Conservation (phyloP, 1,284 basidiomycete genomes). For the Naganishia sp. region DNA sequence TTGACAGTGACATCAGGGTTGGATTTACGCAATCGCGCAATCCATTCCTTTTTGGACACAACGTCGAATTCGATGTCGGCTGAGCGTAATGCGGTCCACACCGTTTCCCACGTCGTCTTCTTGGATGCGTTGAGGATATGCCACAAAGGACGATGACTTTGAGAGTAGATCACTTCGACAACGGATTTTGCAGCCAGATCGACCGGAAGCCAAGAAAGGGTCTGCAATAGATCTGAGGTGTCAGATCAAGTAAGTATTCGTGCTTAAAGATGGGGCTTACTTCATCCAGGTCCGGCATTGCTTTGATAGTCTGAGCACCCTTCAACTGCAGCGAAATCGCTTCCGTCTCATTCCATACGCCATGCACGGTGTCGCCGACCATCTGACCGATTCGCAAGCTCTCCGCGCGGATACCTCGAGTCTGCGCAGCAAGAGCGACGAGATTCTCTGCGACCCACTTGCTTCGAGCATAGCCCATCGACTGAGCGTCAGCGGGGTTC, state of each 20-base stretch:
- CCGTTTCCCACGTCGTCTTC: slow-evolving; percentile 53
- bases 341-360: slow-evolving; percentile 61
- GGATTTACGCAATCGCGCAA: slow-evolving; percentile 55
- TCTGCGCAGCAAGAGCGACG: slow-evolving; percentile 54
- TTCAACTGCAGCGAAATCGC: slow-evolving; percentile 50
- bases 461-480: slow-evolving; percentile 59
- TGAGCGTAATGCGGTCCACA: slow-evolving; percentile 64
- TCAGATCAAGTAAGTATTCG: neutral
- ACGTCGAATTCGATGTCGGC: slow-evolving; percentile 72
- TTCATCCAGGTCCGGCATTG: slow-evolving; percentile 56
- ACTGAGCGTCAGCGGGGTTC: slow-evolving; percentile 53
- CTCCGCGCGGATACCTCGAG: slow-evolving; percentile 47
- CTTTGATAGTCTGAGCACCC: slow-evolving; percentile 53
- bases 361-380: slow-evolving; percentile 57
- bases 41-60: slow-evolving; percentile 64
- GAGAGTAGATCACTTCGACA: slow-evolving; percentile 56
- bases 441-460: slow-evolving; percentile 64
- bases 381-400: slow-evolving; percentile 53
- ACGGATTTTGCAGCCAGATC: slow-evolving; percentile 61
- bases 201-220: slow-evolving; percentile 63
- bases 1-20: slow-evolving; percentile 57
- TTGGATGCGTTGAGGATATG: slow-evolving; percentile 65
- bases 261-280: slow-evolving; percentile 36
- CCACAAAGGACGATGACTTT: slow-evolving; percentile 59
- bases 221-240: slow-evolving; percentile 37